phyloP scores from a whole-genome alignment of 805 yeast genomes.

The Ogataea siamensis region DNA sequence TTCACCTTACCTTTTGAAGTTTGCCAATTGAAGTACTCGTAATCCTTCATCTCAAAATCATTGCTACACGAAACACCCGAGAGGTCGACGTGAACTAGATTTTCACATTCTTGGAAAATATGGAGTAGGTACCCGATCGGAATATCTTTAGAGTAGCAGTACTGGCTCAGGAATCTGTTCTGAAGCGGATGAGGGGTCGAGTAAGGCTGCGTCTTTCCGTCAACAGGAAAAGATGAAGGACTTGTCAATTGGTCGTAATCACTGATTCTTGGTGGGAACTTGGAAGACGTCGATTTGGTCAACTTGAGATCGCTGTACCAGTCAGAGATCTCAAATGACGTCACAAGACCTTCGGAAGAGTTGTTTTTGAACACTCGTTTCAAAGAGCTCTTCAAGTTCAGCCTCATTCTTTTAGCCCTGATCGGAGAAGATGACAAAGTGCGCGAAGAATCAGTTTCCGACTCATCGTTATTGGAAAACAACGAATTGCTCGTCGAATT shows the following conservation, averaged over 20 bases:
- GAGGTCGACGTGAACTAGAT: constrained; percentile 54
- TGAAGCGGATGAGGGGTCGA: constrained; percentile 55
- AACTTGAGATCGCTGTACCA: constrained; percentile 11
- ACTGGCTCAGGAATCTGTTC: constrained; percentile 58
- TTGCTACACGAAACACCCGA: constrained; percentile 59
- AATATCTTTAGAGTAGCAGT: constrained; percentile 66
- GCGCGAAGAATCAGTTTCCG: constrained; percentile 18
- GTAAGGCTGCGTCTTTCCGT: constrained; percentile 29
- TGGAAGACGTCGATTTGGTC: not conserved
- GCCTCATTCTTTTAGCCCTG: constrained; percentile 16
- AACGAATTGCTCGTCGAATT: constrained; percentile 12
- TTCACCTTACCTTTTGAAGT: constrained; percentile 20
- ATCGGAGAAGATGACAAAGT: constrained; percentile 22
- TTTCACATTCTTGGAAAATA: constrained; percentile 63
- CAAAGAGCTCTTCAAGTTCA: constrained; percentile 10
- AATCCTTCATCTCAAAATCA: constrained; percentile 57
- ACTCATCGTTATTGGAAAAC: constrained; percentile 16
- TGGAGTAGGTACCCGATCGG: constrained; percentile 79
- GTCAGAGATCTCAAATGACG: constrained; percentile 8
- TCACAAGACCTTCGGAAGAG: not conserved
- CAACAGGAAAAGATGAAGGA: not conserved
- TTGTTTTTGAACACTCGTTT: constrained; percentile 21
- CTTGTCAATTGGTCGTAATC: constrained; percentile 7
- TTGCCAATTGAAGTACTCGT: constrained; percentile 37
- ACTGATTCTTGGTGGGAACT: not conserved